Conservation (phyloP, 2,329 filamentous ascomycete species). For the Trichoderma lentiforme region DNA sequence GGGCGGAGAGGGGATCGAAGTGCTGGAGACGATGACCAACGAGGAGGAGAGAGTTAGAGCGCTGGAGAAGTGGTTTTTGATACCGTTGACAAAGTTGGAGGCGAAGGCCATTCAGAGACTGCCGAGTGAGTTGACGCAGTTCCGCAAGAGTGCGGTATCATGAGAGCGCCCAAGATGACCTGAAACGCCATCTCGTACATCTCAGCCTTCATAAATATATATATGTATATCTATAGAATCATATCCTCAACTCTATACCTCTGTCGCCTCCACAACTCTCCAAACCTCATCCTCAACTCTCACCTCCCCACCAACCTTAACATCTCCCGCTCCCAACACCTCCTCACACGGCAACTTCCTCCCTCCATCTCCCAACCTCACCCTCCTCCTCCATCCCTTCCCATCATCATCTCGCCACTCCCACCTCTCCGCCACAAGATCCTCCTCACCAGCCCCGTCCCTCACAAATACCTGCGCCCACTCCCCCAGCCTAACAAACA, state of each 20-base stretch:
- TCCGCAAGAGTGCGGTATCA: background rate
- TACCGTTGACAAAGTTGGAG: conserved; percentile 46
- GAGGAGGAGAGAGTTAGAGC: conserved; percentile 49
- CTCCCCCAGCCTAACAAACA: conserved; percentile 52
- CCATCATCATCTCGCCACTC: conserved; percentile 33
- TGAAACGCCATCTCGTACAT: background rate
- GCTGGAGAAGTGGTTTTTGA: conserved; percentile 48
- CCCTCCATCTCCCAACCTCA: conserved; percentile 36
- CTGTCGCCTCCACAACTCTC: conserved; percentile 20
- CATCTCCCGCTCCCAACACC: background rate
- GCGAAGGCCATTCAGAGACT: conserved; percentile 45
- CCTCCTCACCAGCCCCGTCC: conserved; percentile 29
- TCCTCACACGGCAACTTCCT: conserved; percentile 35
- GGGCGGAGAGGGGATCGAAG: conserved; percentile 29
- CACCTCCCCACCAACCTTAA: conserved; percentile 7
- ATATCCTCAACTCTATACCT: background rate
- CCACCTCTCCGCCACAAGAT: conserved; percentile 54
- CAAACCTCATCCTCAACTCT: conserved; percentile 10
- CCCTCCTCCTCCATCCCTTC: conserved; percentile 35
- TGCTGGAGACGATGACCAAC: conserved; percentile 40
- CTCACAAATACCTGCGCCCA: conserved; percentile 56
- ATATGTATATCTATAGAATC: background rate
- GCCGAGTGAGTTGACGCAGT: conserved; percentile 21
- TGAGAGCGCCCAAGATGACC: background rate
- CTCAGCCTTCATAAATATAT: background rate